Conservation (phyloP, 139 green algal species). For the Spirogloea muscicola region DNA sequence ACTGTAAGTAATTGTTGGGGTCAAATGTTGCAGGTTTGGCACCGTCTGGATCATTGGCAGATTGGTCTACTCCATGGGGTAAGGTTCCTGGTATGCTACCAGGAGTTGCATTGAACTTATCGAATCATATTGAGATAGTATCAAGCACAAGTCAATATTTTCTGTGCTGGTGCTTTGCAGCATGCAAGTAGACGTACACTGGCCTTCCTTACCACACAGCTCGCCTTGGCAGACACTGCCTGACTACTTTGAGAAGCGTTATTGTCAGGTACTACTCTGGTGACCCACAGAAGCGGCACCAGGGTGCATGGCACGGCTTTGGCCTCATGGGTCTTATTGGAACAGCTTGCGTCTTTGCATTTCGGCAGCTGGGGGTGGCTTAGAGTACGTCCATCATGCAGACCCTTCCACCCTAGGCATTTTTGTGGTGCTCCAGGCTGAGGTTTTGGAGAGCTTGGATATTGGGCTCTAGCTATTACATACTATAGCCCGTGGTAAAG, state of each 20-base stretch:
- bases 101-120: background rate
- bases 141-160: no score
- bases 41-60: conserved; percentile 34
- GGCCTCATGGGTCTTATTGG: conserved; percentile 24
- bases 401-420: no score
- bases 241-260: background rate
- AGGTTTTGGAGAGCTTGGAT: no score
- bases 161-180: no score
- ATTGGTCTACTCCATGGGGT: conserved; percentile 39
- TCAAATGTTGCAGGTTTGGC: conserved; percentile 33
- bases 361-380: conserved; percentile 23
- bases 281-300: conserved; percentile 21
- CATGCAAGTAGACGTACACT: no score
- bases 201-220: no score
- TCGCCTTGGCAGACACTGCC: background rate
- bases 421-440: no score
- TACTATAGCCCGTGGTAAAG: no score
- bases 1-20: no score
- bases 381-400: no score
- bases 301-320: conserved; percentile 23
- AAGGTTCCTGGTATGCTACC: background rate
- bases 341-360: conserved; percentile 22
- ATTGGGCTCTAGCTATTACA: no score
- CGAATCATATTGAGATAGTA: no score
- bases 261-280: conserved; percentile 42